A percentile compares a stretch with the other conserved stretches of the same genome.
These are phyloP conservation scores for Clavulina sp. DNA, from an alignment of 768 basidiomycete species.

Conservation along the genomic window DNA sequence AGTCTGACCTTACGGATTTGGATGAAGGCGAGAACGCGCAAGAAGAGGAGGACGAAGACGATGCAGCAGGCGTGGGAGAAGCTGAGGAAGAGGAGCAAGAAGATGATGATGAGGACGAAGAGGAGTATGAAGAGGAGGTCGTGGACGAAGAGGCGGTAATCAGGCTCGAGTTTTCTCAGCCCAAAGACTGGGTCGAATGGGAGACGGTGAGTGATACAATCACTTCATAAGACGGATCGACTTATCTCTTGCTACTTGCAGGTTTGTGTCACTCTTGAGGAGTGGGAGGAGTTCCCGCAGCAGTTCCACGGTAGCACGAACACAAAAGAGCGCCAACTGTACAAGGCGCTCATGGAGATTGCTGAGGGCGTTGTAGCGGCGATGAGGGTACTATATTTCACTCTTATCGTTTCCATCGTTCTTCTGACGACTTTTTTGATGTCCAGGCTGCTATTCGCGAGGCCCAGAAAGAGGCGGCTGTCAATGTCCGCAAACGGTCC, in stretches of 20 bases:
- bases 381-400: neutral
- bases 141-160: neutral
- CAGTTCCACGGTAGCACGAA: slow-evolving; percentile 7
- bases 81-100: slow-evolving; percentile 4
- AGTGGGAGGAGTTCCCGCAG: slow-evolving; percentile 7
- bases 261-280: slow-evolving; percentile 9
- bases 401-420: neutral
- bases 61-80: neutral
- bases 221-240: neutral
- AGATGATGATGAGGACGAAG: neutral
- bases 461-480: neutral
- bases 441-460: neutral
- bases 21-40: neutral
- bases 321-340: slow-evolving; percentile 8
- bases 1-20: slow-evolving; percentile 10
- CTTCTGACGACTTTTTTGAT: neutral
- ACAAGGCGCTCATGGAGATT: slow-evolving; percentile 1
- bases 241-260: neutral
- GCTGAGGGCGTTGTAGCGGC: neutral
- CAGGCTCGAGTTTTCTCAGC: neutral
- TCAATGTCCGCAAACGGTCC: slow-evolving; percentile 53
- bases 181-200: slow-evolving; percentile 10
- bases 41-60: neutral
- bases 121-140: neutral
- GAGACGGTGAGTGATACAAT: slow-evolving; percentile 7